phyloP scores from a whole-genome alignment of 2,329 filamentous ascomycete species.

The Plectosphaerella cucumerina region DNA sequence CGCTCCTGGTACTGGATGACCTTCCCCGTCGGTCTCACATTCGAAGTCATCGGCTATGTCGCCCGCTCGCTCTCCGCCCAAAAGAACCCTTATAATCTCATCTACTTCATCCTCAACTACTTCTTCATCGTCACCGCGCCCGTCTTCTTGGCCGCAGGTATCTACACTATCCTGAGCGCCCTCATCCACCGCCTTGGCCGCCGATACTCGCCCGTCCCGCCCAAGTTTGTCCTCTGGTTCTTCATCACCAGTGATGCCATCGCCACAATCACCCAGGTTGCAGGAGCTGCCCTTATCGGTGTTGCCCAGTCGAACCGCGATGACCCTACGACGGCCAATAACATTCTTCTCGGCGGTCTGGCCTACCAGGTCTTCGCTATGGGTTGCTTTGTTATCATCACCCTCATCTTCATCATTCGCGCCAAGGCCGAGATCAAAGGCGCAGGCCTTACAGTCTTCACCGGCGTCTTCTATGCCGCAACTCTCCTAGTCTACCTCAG shows the following conservation, averaged over 20 bases:
- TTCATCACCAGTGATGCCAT: slow-evolving; percentile 52
- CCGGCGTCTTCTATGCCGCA: slow-evolving; percentile 34
- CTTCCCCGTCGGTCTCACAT: slow-evolving; percentile 36
- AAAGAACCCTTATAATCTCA: slow-evolving; percentile 46
- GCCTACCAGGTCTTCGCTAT: slow-evolving; percentile 51
- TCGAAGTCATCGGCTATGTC: slow-evolving; percentile 47
- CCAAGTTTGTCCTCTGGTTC: slow-evolving; percentile 44
- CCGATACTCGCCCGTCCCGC: slow-evolving; percentile 37
- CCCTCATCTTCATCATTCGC: slow-evolving; percentile 33
- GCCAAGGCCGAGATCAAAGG: slow-evolving; percentile 23
- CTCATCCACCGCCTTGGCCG: slow-evolving; percentile 41
- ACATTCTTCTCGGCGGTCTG: slow-evolving; percentile 51
- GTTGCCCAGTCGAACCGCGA: slow-evolving; percentile 40
- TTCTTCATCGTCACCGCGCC: slow-evolving; percentile 59
- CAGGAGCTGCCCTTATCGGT: slow-evolving; percentile 51
- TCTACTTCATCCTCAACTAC: slow-evolving; percentile 55
- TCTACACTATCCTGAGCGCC: slow-evolving; percentile 50
- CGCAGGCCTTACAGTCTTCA: slow-evolving; percentile 31
- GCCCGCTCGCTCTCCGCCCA: slow-evolving; percentile 43
- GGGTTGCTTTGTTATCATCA: slow-evolving; percentile 40
- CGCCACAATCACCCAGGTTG: slow-evolving; percentile 47
- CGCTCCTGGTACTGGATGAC: slow-evolving; percentile 43
- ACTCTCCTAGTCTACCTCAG: slow-evolving; percentile 47
- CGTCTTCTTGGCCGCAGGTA: slow-evolving; percentile 51
- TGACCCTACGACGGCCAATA: slow-evolving; percentile 46